These are phyloP conservation scores for Trichoderma brevicompactum DNA, from an alignment of 2,329 filamentous ascomycete genomes.

Conservation along the genomic window DNA sequence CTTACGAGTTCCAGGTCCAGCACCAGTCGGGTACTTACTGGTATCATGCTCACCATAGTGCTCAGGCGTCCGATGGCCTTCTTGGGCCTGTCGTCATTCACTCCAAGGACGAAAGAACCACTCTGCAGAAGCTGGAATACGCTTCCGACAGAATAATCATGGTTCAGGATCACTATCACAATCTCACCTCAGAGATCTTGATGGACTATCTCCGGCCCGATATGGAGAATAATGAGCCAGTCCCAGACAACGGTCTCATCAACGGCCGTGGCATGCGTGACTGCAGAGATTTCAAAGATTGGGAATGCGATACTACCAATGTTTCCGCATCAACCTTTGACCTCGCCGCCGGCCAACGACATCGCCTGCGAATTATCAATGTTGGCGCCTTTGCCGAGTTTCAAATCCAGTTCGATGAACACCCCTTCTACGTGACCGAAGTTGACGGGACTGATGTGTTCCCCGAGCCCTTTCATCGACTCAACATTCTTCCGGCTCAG, in stretches of 20 bases:
- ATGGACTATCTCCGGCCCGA: constrained; percentile 59
- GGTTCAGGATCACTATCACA: constrained; percentile 76
- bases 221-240: constrained; percentile 64
- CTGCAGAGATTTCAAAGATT: constrained; percentile 43
- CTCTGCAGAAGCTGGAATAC: constrained; percentile 38
- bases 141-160: constrained; percentile 63
- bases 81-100: constrained; percentile 70
- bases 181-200: constrained; percentile 54
- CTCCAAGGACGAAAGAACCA: constrained; percentile 50
- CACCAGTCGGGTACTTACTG: constrained; percentile 55
- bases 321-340: constrained; percentile 48
- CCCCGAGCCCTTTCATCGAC: constrained; percentile 59
- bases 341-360: constrained; percentile 59
- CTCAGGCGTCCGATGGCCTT: constrained; percentile 70
- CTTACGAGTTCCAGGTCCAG: constrained; percentile 69
- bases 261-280: constrained; percentile 55
- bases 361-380: constrained; percentile 71
- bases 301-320: constrained; percentile 51
- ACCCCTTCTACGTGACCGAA: constrained; percentile 67
- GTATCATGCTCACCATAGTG: constrained; percentile 70
- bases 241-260: constrained; percentile 67
- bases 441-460: constrained; percentile 71
- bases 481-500: constrained; percentile 72
- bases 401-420: constrained; percentile 71
- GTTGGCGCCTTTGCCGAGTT: constrained; percentile 73